Evolutionary conservation across 352 stramenopile species (phyloP).

Genomic region (Globisporangium irregulare): DNA sequence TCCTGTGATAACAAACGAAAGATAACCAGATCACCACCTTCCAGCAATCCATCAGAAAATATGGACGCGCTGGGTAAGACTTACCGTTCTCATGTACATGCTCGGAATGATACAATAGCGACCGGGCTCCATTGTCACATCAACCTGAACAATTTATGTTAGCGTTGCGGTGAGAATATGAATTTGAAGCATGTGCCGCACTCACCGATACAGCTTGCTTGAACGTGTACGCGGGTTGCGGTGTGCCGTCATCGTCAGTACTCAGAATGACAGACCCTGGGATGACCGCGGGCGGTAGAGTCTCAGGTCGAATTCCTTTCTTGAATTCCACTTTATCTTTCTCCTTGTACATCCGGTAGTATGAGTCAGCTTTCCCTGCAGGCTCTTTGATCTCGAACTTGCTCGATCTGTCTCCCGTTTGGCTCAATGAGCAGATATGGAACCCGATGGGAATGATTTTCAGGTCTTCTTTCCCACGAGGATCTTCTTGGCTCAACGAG

Average conservation of each 20-base stretch:
- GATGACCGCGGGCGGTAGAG: constrained; percentile 64
- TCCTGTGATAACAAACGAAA: constrained; percentile 31
- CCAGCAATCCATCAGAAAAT: not conserved
- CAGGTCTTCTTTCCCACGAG: constrained; percentile 58
- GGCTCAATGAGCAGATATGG: constrained; percentile 65
- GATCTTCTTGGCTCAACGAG: constrained; percentile 80
- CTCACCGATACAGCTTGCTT: constrained; percentile 78
- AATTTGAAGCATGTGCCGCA: not conserved
- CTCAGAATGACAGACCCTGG: constrained; percentile 67
- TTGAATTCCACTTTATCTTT: constrained; percentile 56
- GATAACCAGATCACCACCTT: not conserved
- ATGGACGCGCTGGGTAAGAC: constrained; percentile 3
- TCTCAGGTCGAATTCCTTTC: constrained; percentile 49
- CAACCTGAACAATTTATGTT: constrained; percentile 31
- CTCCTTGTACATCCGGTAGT: constrained; percentile 74
- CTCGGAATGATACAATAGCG: constrained; percentile 82
- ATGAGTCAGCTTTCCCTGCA: constrained; percentile 45
- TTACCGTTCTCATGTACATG: constrained; percentile 86
- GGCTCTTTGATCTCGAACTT: constrained; percentile 72
- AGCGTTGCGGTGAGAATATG: not conserved
- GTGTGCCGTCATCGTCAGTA: constrained; percentile 63
- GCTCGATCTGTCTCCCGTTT: constrained; percentile 23
- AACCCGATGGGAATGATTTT: constrained; percentile 82
- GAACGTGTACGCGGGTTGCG: constrained; percentile 76
- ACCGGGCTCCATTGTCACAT: constrained; percentile 67